Base-by-base conservation (phyloP, 1,284 basidiomycete genomes). In the Puccinia hordei region DNA sequence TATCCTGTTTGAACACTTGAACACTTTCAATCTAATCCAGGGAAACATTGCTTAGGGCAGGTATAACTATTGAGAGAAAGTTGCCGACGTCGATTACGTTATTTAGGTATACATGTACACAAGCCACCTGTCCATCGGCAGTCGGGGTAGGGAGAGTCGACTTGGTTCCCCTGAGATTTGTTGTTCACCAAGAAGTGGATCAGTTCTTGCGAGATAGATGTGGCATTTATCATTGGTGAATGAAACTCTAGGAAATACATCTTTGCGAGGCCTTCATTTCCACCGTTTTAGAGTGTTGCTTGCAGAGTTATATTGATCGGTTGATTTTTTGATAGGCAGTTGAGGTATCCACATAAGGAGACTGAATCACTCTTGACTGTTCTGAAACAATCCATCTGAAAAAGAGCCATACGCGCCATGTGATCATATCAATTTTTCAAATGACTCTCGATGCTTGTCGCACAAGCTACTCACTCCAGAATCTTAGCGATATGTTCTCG, bases 401-500 rank as follows among this genome's bases (percentile, higher is more conserved):
- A 53, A 71, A 22, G 33, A 22, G 33, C 17, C 24, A 71, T 51
- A n/a, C n/a, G n/a, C n/a, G n/a, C n/a, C n/a, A 68, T 68, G 6
- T 41, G 8, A 66, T n/a, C 53, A 27, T 5, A 44, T 71, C 57
- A 49, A 49, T 57, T 33, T 76, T 77, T 51, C 73, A 73, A 9
- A 30, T 24, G 51, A 41, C 17, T 81, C 17, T 22, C 22, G 24
- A 5, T 66, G 49, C 38, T 49, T 33, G 0, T 9, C 71, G 38
- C 22, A 17, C 15, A 17, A 8, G 68, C 59, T 59, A 57, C 93
- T 82, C 84, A 98, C 93, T 88, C 87, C 84, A 98, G 88, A 81
- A 99, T 88, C 84, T 97, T 94, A 82, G 92, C 92, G 81, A 94
- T 90, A 85, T 98, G 95, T 83, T 98, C 95, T 82, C 91, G 89